Evolutionary conservation across 164 flowering plant species (phyloP), one percentile per base, ranked within the genome.

Genomic region (Chimonanthus praecox): DNA sequence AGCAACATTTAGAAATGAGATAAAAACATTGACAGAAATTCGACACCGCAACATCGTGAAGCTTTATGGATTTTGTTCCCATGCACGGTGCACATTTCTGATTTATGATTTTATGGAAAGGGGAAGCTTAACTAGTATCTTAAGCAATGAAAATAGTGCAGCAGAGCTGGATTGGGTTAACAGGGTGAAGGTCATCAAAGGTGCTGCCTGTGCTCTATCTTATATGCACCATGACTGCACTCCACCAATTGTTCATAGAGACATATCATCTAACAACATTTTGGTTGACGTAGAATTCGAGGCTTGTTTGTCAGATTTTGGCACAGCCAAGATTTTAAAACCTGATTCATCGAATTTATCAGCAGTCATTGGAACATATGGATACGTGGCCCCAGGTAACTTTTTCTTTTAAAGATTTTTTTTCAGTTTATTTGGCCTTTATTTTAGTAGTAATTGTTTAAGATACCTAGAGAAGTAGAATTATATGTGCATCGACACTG

Each of bases 231-330:
- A 75, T 49, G 68, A 70, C 5, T 70, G 72, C 44, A 2, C 15
- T 4, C 63, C 67, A 7, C 67, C 73, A 3, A 62, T 70, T 6
- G 64, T 75, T 15, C 77, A 75, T 64, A 58, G 77, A 3, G 77
- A 75, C 8, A 20, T 75, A 48, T 69, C 77, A 9, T 10, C 66
- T 47, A 69, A 49, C 49, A 74, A 74, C n/a, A 43, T 74, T 69
- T 43, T 74, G 18, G 62, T 74, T 49, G 68, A 69, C 15, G 47
- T 43, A 0, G 49, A 69, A 4, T 63, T 61, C 1, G 72, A 69
- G 7, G 77, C 77, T 33, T 16, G 68, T 33, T 61, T 74, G 10
- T 69, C 77, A 4, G 77, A 75, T n/a, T 75, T 75, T 43, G 77
- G 73, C 20, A 69, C 58, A 4, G 72, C 77, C 3, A 74, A 62